phyloP scores from a whole-genome alignment of 495 filamentous ascomycete species.

The Penicillium mononematosum region DNA sequence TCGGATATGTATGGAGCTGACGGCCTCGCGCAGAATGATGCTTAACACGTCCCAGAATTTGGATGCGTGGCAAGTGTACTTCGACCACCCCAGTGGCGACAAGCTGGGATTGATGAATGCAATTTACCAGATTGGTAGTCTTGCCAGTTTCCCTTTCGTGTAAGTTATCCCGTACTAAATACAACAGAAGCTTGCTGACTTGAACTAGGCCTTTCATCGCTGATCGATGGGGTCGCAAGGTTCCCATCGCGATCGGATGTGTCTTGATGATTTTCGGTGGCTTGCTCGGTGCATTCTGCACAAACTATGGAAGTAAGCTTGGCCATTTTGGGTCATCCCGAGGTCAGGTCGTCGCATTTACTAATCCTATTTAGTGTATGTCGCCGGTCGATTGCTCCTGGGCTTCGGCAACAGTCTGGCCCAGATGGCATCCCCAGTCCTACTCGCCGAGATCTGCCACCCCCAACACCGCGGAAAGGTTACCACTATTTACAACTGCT shows the following conservation, averaged over 20 bases:
- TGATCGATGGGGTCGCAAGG: conserved; percentile 58
- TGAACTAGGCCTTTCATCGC: conserved; percentile 47
- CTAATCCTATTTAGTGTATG: conserved; percentile 17
- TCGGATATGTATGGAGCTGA: background rate
- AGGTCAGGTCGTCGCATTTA: background rate
- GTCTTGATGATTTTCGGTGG: conserved; percentile 61
- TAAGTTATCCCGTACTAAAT: conserved; percentile 27
- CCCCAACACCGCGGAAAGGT: conserved; percentile 63
- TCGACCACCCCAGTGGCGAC: conserved; percentile 46
- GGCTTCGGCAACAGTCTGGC: conserved; percentile 62
- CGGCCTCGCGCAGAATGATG: conserved; percentile 21
- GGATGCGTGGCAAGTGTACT: conserved; percentile 26
- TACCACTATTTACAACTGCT: conserved; percentile 61
- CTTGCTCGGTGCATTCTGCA: conserved; percentile 50
- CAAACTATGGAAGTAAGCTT: conserved; percentile 37
- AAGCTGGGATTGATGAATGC: conserved; percentile 61
- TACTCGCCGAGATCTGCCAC: conserved; percentile 62
- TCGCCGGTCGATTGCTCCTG: conserved; percentile 44
- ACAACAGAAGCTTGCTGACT: background rate
- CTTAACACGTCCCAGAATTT: conserved; percentile 31
- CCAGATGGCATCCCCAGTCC: conserved; percentile 59
- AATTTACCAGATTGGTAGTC: conserved; percentile 63
- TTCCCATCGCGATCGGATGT: conserved; percentile 58
- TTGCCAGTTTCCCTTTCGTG: conserved; percentile 62
- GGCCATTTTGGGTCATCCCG: background rate